These are phyloP conservation scores for Dothiorella sarmentorum DNA, from an alignment of 2,329 filamentous ascomycete genomes.

Conservation along the genomic window DNA sequence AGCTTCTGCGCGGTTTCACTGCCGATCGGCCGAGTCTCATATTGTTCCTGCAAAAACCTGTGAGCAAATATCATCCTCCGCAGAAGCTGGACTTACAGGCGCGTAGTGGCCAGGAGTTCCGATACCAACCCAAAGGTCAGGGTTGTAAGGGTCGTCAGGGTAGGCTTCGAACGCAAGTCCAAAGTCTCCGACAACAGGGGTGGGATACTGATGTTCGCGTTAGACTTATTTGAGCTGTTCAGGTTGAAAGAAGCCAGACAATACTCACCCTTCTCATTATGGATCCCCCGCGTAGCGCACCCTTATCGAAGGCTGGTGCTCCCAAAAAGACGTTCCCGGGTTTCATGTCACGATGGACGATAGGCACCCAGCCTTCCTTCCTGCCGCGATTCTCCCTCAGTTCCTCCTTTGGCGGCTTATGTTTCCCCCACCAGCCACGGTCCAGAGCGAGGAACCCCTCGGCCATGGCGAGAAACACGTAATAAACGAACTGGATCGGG, in stretches of 20 bases:
- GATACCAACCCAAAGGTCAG: background rate
- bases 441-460: constrained; percentile 1
- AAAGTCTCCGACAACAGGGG: background rate
- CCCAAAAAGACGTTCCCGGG: background rate
- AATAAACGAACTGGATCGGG: background rate
- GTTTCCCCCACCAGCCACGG: background rate
- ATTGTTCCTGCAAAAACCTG: background rate
- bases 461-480: background rate
- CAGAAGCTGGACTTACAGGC: background rate
- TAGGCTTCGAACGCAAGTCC: background rate
- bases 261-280: too few species aligned
- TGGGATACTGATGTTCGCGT: background rate
- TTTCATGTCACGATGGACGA: constrained; percentile 1
- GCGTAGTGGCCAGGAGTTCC: background rate
- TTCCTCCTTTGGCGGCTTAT: background rate
- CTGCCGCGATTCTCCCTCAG: background rate
- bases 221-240: too few species aligned
- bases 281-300: too few species aligned
- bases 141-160: background rate
- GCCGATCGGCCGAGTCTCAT: background rate
- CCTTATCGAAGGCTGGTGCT: too few species aligned
- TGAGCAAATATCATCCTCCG: background rate
- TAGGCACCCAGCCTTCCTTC: background rate
- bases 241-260: too few species aligned
- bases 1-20: background rate